phyloP scores from a whole-genome alignment of 176 grass and related monocot genomes.

The Carex scoparia region DNA sequence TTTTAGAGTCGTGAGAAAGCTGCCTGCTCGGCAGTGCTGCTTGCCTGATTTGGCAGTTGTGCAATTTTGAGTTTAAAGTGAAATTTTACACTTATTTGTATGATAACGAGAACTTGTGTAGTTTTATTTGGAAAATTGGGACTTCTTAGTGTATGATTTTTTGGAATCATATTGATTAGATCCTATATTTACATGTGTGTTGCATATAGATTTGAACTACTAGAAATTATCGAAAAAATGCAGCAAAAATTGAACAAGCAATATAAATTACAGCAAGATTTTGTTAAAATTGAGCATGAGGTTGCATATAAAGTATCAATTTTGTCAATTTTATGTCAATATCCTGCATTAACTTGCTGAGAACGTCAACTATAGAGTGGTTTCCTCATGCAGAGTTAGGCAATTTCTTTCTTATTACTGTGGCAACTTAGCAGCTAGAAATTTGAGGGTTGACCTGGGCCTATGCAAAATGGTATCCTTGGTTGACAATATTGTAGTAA shows the following conservation, averaged over 20 bases:
- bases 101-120: background rate
- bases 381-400: background rate
- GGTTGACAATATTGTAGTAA: background rate
- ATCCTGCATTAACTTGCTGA: background rate
- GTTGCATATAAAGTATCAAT: background rate
- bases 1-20: background rate
- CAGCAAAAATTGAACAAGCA: background rate
- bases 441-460: background rate
- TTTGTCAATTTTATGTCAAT: background rate
- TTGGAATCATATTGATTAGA: background rate
- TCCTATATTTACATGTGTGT: background rate
- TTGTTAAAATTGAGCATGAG: background rate
- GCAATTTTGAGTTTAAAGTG: background rate
- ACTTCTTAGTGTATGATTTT: background rate
- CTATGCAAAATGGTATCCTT: background rate
- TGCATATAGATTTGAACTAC: background rate
- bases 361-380: background rate
- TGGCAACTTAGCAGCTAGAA: background rate
- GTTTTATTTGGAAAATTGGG: conserved; percentile 1
- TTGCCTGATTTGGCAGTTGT: background rate
- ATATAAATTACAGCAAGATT: background rate
- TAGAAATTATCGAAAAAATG: background rate
- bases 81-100: background rate
- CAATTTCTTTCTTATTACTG: background rate
- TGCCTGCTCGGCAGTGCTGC: background rate